phyloP scores from a whole-genome alignment of 2,329 filamentous ascomycete species.

The Pyricularia sp. region DNA sequence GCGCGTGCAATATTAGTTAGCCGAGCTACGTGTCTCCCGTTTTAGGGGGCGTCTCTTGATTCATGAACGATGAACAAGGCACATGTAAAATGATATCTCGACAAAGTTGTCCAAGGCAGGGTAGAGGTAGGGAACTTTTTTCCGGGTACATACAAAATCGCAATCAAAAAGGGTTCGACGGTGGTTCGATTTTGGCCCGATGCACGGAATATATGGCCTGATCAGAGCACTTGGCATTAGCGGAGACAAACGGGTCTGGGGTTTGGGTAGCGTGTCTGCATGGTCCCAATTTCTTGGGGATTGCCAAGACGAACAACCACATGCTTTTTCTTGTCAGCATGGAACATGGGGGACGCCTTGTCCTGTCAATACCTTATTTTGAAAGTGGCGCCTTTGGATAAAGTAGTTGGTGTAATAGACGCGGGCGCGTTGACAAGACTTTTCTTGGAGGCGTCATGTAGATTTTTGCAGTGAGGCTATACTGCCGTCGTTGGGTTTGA shows the following conservation, averaged over 20 bases:
- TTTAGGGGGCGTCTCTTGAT: neutral
- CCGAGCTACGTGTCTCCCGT: neutral
- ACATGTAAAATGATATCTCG: neutral
- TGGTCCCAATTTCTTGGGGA: neutral
- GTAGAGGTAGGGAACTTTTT: too few species aligned
- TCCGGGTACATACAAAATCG: neutral
- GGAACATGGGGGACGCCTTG: neutral
- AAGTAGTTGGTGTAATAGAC: neutral
- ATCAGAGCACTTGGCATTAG: neutral
- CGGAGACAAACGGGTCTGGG: neutral
- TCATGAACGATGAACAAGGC: neutral
- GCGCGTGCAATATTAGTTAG: neutral
- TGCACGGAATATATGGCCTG: constrained; percentile 6
- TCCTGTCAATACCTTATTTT: neutral
- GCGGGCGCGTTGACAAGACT: neutral
- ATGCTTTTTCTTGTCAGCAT: neutral
- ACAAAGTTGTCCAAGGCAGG: neutral
- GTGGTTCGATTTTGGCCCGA: constrained; percentile 3
- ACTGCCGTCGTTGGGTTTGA: neutral
- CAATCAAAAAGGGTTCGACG: neutral
- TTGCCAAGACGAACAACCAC: neutral
- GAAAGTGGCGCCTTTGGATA: neutral
- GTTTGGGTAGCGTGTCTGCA: too few species aligned
- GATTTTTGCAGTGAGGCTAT: neutral
- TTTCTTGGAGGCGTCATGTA: neutral